Base-by-base conservation (phyloP, 371 early-diverging fungal species). In the Nematocida parisii region DNA sequence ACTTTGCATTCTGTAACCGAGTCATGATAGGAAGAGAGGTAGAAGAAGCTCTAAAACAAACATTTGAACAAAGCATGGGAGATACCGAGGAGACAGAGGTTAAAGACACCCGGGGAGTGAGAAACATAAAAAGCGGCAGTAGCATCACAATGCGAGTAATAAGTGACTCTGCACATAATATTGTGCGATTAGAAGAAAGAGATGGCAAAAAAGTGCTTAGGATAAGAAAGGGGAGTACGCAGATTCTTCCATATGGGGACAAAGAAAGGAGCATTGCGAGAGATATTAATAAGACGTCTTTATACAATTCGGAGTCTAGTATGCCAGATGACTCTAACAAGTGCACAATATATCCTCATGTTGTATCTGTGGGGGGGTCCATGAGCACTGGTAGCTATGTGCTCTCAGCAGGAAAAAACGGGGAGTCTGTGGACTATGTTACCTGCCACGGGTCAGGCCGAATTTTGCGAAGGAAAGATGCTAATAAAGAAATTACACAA, bases 391-490 rank as follows among this genome's bases (percentile, higher is more conserved):
- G 58, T 22, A 74, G 82, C 24, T 88, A 88, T 77, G 58, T 88
- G 9, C 24, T 88, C 33, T 45, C 46, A 42, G 85, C 84, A 3
- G 64, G 71, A 2, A 24, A 74, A 13, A 80, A 81, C 22, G 55
- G 77, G n/a, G 39, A 67, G 52, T 39, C 54, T 3, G 73, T 66
- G 33, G 75, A 57, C 54, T 82, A 80, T 67, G 70, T 72, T 6
- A 82, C 85, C 39, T 84, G 85, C 75, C 88, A 88, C 72, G 88
- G 88, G 4, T 82, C 88, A 42, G 88, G 88, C 6, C 22, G 88
- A n/a, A 58, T 85, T 27, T 20, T 84, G 7, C 7, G 80, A n/a
- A 57, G 88, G 52, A 66, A 61, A n/a, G 81, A 72, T 18, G 71
- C 81, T 11, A 72, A 66, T 46, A 61, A 61, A 0, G 24, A n/a